Conservation (phyloP, 345 rosid genomes). For the Eucalyptus regnans region DNA sequence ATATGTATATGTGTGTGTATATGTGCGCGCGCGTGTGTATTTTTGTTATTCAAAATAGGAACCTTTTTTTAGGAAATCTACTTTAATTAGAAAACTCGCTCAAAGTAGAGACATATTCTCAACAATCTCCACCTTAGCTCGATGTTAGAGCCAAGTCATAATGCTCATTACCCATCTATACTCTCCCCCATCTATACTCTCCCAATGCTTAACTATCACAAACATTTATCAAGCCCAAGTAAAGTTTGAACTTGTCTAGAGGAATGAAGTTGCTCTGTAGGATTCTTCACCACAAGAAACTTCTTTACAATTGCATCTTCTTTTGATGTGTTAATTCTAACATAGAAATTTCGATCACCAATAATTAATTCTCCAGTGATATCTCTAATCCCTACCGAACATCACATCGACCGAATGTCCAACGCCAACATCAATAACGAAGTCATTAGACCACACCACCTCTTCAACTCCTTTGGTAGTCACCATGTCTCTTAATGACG, state of each 20-base stretch:
- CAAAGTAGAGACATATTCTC: too few relatives aligned
- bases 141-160: background rate
- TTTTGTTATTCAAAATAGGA: too few relatives aligned
- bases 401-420: background rate
- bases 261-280: background rate
- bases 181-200: background rate
- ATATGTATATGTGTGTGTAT: too few relatives aligned
- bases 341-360: background rate
- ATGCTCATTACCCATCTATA: background rate
- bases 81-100: too few relatives aligned
- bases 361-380: background rate
- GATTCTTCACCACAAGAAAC: background rate
- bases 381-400: background rate
- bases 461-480: background rate
- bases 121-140: too few relatives aligned
- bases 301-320: background rate
- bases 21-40: accelerated
- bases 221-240: background rate
- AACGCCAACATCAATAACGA: background rate
- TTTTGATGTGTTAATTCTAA: background rate
- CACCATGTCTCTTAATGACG: background rate
- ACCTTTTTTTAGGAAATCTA: too few relatives aligned
- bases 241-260: background rate
- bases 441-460: background rate
- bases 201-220: background rate